Base-by-base conservation (phyloP, 1,284 basidiomycete genomes). In the Thecaphora frezii region DNA sequence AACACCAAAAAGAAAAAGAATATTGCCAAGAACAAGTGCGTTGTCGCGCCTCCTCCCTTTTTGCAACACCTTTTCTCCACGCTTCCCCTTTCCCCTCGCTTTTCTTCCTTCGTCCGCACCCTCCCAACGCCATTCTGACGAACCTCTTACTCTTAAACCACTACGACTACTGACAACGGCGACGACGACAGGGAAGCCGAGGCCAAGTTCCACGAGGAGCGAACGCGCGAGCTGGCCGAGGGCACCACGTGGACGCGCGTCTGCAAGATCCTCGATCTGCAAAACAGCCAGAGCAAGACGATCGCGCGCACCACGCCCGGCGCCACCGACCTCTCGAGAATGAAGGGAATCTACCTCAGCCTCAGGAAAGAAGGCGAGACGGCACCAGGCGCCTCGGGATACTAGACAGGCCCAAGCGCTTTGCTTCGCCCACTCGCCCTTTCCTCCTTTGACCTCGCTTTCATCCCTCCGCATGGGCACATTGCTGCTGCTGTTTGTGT, bases 171-270 rank as follows among this genome's bases (percentile, higher is more conserved):
- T n/a, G n/a, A n/a, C n/a, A n/a, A n/a, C 21, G 28, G 18, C 13
- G n/a, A 44, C 25, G 25, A n/a, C 28, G 5, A 13, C 74, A 96
- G 93, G 83, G 90, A 97, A 79, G 84, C 87, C 67, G 96, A 98
- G 81, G 86, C 87, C 37, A 86, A 87, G 54, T 97, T 90, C 82
- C 78, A 91, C 40, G 84, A 87, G 26, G 82, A 84, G 42, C 83
- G 93, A 56, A 86, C 86, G 23, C 87, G 88, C 48, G 86, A 88
- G 22, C 85, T 98, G 51, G 89, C 91, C 0, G 84, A 87, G 58
- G 96, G 94, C 33, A 97, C 94, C 21, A 93, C 93, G 7, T 98
- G 96, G 96, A 87, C 92, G 70, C 88, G 94, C 25, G 93, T 98
- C 75, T 89, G 88, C 76, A 88, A 89, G 45, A 81, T 89, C 50